Percentiles rank a stretch among this genome's conserved stretches.
Conservation (phyloP, 164 flowering plant genomes). For the Warburgia ugandensis region DNA sequence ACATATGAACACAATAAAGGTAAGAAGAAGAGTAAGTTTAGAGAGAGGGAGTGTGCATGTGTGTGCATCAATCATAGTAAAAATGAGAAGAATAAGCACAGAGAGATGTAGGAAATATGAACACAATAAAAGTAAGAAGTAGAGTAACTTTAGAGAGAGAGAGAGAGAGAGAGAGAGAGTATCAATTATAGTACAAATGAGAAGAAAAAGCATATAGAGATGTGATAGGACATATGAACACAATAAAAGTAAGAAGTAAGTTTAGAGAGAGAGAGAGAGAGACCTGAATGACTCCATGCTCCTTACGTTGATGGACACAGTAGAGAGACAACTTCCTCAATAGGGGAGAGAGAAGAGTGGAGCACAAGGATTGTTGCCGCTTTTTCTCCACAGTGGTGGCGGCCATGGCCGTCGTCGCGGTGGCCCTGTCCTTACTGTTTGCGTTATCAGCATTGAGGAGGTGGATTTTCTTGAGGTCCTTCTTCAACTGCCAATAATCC, state of each 20-base stretch:
- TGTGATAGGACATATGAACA: neutral
- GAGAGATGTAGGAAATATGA: neutral
- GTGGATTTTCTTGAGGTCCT: constrained; percentile 76
- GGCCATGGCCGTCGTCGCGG: neutral
- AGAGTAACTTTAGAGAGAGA: neutral
- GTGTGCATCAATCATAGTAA: neutral
- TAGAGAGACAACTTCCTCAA: constrained; percentile 35
- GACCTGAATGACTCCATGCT: constrained; percentile 68
- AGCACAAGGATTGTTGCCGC: constrained; percentile 19
- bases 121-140: neutral
- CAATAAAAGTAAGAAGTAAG: neutral
- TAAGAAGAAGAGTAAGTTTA: neutral
- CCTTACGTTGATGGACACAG: constrained; percentile 39
- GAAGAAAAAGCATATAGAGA: neutral
- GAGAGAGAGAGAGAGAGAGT: neutral
- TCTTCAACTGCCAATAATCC: constrained; percentile 83
- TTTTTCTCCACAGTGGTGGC: too few species aligned
- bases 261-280: neutral
- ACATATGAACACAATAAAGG: neutral
- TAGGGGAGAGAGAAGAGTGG: constrained; percentile 30
- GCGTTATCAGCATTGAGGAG: constrained; percentile 18
- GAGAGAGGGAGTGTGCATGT: neutral
- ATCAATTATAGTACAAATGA: neutral
- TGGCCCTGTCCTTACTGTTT: neutral
- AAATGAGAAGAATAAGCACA: neutral